A percentile compares a stretch with the other conserved stretches of the same genome.
Evolutionary conservation across 352 stramenopile species (phyloP).

Genomic region (Thraustotheca clavata): DNA sequence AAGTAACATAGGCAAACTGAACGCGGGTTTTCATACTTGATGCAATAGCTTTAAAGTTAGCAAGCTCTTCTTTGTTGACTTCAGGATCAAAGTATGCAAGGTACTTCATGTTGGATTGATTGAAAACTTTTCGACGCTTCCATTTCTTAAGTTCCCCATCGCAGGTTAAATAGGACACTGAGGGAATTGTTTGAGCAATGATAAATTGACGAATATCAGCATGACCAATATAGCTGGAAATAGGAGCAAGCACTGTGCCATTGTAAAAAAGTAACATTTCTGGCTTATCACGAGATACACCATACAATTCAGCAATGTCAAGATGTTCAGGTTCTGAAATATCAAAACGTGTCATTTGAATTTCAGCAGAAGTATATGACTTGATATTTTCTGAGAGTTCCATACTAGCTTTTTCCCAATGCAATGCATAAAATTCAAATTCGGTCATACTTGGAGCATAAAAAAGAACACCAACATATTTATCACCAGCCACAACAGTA

Average conservation of each 20-base stretch:
- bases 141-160: conserved; percentile 16
- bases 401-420: conserved; percentile 22
- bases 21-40: not conserved
- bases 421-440: conserved; percentile 12
- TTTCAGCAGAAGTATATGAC: not conserved
- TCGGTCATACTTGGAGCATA: conserved; percentile 6
- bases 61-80: not conserved
- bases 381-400: not conserved
- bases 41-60: not conserved
- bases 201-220: conserved; percentile 14
- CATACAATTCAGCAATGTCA: conserved; percentile 8
- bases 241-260: not conserved
- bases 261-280: conserved; percentile 20
- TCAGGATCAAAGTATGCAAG: not conserved
- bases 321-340: conserved; percentile 18
- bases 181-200: conserved; percentile 11
- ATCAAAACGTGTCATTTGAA: conserved; percentile 19
- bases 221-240: not conserved
- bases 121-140: conserved; percentile 19
- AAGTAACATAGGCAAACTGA: conserved; percentile 5
- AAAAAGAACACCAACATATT: conserved; percentile 17
- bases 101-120: conserved; percentile 18
- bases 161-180: not conserved
- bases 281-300: not conserved
- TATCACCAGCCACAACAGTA: conserved; percentile 1